Base-by-base conservation (phyloP, 768 basidiomycete species). In the Boletus speciosus region DNA sequence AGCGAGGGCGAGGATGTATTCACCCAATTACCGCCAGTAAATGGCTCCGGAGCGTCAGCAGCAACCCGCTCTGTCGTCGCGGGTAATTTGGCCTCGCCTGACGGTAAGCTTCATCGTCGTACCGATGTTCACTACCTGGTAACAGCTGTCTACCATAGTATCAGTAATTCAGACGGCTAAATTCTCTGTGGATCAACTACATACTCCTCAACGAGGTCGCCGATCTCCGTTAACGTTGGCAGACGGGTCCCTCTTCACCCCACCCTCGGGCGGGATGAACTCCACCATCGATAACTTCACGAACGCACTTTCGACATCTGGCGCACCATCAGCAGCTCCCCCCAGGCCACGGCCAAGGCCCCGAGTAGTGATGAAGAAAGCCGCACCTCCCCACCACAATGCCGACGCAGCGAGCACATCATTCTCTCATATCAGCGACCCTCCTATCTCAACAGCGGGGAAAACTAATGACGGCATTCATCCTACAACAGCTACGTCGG, bases 1-100 rank as follows among this genome's bases (percentile, higher is more conserved):
- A 82, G 81, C 63, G 76, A 77, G 47, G 76, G 68, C 27, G 76
- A 77, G 45, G 66, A 54, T 34, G 40, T 0, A 21, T 51, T 52
- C 5, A 4, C 32, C 8, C 50, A 34, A 25, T 16, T 54, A n/a
- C 54, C 15, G 0, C 39, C 32, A 47, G 32, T 14, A 29, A 35
- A 40, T 27, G 19, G 12, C 14, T 23, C 16, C 15, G 23, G 44
- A 37, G 4, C 11, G 19, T 42, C 48, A 23, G 32, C 21, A 40
- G 19, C 21, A 29, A 39, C 34, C 16, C 37, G 3, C 25, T 32
- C 49, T 12, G 40, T 32, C 15, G 21, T 19, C 9, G n/a, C 9
- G 6, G 50, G 34, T 23, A 38, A 36, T 38, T 41, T 31, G 44
- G 23, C 40, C 5, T 39, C 37, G 16, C 29, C 36, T 10, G 60